Base-by-base conservation (phyloP, 2,329 filamentous ascomycete species). In the Fusarium euwallaceae region DNA sequence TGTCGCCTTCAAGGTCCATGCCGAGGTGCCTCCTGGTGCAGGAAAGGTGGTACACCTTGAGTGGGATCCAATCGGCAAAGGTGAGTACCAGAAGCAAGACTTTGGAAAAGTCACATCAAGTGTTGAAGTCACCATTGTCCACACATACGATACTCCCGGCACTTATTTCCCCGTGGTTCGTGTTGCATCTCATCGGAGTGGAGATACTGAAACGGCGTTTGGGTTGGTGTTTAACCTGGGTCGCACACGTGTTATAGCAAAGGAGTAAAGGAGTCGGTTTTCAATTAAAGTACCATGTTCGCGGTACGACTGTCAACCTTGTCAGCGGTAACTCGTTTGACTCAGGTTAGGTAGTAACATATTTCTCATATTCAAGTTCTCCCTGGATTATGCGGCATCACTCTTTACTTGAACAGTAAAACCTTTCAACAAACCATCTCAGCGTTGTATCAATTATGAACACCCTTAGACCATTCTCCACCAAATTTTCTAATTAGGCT, bases 31-130 rank as follows among this genome's bases (percentile, higher is more conserved):
- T 9, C 24, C 45, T 10, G 27, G 27, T 16, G 41, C 67, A 2
- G 77, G 77, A 12, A 29, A 65, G 4, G 61, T 77, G 12, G 65
- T 71, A 2, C 69, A 63, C 1, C 34, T 78, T 4, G 73, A 75
- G 45, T 77, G 73, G 70, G 76, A 77, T 36, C 55, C 51, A 32
- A 16, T 36, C 5, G 72, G 71, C 1, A 59, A 22, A 2, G 71
- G 71, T 1, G 36, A 71, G n/a, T 76, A 67, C 55, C 45, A 14
- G 6, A 64, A 62, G 27, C 14, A 32, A 7, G 56, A 63, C 10
- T 39, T 70, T 24, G 9, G 36, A 2, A 8, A 51, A 10, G 45
- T 45, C 14, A 24, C 24, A 1, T 14, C 36, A 20, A 24, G 10
- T 16, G 12, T 69, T 1, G 29, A 56, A n/a, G 10, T 67, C 16